Conservation (phyloP, 73 alveolate species). For the Effrenium voratum region DNA sequence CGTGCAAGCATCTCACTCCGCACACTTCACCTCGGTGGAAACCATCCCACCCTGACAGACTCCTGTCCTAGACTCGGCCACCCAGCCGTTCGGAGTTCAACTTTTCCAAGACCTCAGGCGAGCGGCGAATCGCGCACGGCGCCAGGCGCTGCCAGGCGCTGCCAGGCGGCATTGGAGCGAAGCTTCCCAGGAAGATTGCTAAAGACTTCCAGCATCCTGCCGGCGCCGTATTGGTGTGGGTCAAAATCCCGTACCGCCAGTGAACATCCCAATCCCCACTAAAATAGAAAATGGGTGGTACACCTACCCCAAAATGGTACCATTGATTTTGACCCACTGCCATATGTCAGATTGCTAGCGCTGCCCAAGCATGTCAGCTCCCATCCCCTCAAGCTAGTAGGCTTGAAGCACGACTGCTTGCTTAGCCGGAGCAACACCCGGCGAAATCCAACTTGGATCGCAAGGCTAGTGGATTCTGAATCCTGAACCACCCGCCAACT, state of each 20-base stretch:
- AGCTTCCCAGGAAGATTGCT: slow-evolving; percentile 65
- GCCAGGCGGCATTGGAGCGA: slow-evolving; percentile 38
- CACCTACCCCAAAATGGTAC: not conserved
- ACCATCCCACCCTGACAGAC: too few relatives aligned
- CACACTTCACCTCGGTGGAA: too few relatives aligned
- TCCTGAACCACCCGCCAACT: not conserved
- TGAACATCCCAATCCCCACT: not conserved
- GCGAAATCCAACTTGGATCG: too few relatives aligned
- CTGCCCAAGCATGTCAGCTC: not conserved
- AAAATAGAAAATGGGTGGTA: too few relatives aligned
- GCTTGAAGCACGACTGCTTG: not conserved
- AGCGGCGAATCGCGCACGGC: too few relatives aligned
- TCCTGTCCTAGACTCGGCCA: too few relatives aligned
- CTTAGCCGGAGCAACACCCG: not conserved
- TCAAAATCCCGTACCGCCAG: not conserved
- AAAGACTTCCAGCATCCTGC: slow-evolving; percentile 79
- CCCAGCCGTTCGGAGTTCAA: too few relatives aligned
- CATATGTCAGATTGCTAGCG: not conserved
- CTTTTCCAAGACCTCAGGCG: too few relatives aligned
- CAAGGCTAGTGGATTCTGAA: too few relatives aligned
- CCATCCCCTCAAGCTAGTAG: not conserved
- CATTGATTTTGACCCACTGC: not conserved
- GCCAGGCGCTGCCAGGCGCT: too few relatives aligned
- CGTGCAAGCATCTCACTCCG: too few relatives aligned
- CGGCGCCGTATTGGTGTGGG: not conserved